These are phyloP conservation scores for Oryza brachyantha DNA, from an alignment of 176 grass and related monocot genomes.

Conservation along the genomic window DNA sequence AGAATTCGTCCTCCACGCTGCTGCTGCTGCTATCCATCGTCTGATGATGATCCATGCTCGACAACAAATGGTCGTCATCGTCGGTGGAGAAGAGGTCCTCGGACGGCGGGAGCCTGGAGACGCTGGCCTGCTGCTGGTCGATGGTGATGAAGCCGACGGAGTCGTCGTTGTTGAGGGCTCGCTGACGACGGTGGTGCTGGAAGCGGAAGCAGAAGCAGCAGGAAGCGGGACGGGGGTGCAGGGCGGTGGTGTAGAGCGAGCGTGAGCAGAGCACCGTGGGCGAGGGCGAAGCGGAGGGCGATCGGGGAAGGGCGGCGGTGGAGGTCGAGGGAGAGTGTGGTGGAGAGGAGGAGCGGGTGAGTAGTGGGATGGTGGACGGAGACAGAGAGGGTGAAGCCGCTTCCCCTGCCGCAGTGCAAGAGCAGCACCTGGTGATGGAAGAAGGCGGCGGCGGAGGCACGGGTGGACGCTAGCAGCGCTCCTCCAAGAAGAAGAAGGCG, in stretches of 20 bases:
- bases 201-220: no score
- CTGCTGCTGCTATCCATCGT: not conserved
- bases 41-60: not conserved
- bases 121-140: slow-evolving; percentile 30
- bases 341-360: no score
- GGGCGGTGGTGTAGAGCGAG: slow-evolving; percentile 54
- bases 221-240: not conserved
- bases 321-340: no score
- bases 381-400: not conserved
- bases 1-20: slow-evolving; percentile 45
- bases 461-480: slow-evolving; percentile 26
- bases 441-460: slow-evolving; percentile 32
- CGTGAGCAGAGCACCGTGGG: slow-evolving; percentile 35
- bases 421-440: slow-evolving; percentile 56
- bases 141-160: slow-evolving; percentile 65
- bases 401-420: slow-evolving; percentile 58
- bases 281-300: slow-evolving; percentile 47
- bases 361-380: no score
- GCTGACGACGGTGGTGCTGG: not conserved
- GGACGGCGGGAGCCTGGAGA: slow-evolving; percentile 18
- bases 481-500: not conserved
- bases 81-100: slow-evolving; percentile 41
- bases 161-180: not conserved
- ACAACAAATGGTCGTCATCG: slow-evolving; percentile 12
- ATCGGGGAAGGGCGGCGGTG: not conserved